phyloP scores from a whole-genome alignment of 225 moss, liverwort and hornwort species.

The Marchantia paleacea region DNA sequence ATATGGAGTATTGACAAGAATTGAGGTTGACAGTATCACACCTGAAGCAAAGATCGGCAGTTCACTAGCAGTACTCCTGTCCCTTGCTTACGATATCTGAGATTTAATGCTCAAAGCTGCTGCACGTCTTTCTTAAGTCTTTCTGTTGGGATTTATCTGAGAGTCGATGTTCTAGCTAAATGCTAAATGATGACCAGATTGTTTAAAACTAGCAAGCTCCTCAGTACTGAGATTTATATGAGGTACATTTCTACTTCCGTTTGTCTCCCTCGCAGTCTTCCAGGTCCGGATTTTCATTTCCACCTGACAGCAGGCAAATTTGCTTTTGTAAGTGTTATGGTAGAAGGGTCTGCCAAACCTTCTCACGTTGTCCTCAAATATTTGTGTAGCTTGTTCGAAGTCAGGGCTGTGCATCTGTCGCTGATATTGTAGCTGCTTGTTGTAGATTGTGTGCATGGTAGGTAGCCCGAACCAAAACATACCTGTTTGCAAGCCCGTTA shows the following conservation, averaged over 20 bases:
- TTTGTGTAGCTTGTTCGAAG: not conserved
- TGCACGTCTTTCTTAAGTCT: not conserved
- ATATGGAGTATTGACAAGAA: not conserved
- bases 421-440: not conserved
- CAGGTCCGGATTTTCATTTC: not conserved
- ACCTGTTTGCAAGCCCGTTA: too few species aligned
- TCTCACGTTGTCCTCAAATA: too few species aligned
- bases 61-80: not conserved
- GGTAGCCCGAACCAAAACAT: too few species aligned
- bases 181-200: too few species aligned
- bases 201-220: not conserved
- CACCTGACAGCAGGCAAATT: not conserved
- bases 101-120: not conserved
- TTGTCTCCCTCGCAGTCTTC: not conserved
- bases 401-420: not conserved
- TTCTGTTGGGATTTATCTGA: not conserved
- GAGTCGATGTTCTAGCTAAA: not conserved
- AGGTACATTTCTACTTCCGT: not conserved
- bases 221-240: not conserved
- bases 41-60: not conserved
- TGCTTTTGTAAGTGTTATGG: not conserved
- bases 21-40: not conserved
- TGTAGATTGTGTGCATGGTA: too few species aligned
- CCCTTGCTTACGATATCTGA: not conserved
- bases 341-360: not conserved